These are phyloP conservation scores for Collybiopsis confluens DNA, from an alignment of 768 basidiomycete species.

Conservation along the genomic window DNA sequence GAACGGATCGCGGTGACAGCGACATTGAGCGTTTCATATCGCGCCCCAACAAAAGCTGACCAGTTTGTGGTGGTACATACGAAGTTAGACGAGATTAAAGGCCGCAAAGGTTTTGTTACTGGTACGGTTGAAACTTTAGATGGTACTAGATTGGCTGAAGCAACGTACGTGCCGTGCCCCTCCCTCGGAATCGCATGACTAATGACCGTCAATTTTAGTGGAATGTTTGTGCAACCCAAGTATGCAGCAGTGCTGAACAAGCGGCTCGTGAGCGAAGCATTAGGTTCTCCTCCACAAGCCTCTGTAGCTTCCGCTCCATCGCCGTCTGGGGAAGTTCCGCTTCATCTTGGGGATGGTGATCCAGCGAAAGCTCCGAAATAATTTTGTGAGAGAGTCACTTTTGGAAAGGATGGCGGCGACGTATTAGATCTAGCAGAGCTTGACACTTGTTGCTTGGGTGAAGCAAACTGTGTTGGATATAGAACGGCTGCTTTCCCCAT, in stretches of 20 bases:
- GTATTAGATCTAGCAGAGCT: too few species aligned
- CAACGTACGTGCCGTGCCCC: slow-evolving; percentile 61
- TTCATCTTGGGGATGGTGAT: neutral
- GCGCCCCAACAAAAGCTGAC: slow-evolving; percentile 83
- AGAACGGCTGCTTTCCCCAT: too few species aligned
- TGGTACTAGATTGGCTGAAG: slow-evolving; percentile 81
- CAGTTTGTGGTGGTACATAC: slow-evolving; percentile 88
- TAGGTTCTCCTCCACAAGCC: neutral
- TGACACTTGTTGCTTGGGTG: too few species aligned
- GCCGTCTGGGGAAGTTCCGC: neutral
- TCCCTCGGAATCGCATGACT: slow-evolving; percentile 18
- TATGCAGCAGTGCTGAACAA: neutral
- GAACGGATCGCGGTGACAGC: slow-evolving; percentile 93
- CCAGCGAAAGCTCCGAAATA: slow-evolving; percentile 7
- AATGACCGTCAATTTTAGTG: slow-evolving; percentile 6
- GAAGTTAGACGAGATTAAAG: slow-evolving; percentile 58
- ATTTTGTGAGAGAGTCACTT: neutral
- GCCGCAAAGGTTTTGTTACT: slow-evolving; percentile 70
- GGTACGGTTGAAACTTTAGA: slow-evolving; percentile 74
- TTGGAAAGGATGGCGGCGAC: too few species aligned
- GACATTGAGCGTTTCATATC: slow-evolving; percentile 73
- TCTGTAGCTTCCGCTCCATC: neutral
- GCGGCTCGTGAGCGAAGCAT: neutral
- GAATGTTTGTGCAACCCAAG: neutral
- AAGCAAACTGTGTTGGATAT: too few species aligned